Evolutionary conservation across 1,284 basidiomycete species (phyloP), one percentile per base, ranked within the genome.

Genomic region (Cutaneotrichosporon dermatis): DNA sequence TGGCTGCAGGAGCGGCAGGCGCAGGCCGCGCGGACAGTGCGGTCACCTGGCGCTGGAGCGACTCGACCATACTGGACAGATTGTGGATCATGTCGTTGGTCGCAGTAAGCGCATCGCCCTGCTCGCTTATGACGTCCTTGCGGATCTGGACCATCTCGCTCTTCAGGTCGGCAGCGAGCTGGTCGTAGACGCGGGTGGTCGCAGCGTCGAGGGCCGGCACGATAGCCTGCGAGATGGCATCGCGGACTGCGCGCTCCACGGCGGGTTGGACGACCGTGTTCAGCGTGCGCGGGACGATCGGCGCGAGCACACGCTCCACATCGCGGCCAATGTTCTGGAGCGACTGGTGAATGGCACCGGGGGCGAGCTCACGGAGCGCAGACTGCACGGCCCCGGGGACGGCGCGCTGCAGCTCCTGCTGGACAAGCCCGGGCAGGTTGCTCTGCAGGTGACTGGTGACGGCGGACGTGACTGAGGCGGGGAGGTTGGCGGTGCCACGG

Each of bases 111-210:
- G 61, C 59, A 8, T 65, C 63, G 45, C 53, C 58, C 55, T 63
- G 61, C 48, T 67, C 66, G 25, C 50, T 44, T 16, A 55, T 54
- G 12, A 65, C 46, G 50, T 65, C 63, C 61, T 67, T 67, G 51
- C 66, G 63, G 44, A 67, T 63, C 70, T 74, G 71, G 6, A 71
- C 49, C 66, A 75, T 68, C 59, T 76, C 73, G 6, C 71, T 67
- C 59, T 66, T 69, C 48, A 75, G 55, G 56, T 76, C 73, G 2
- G 55, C 15, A 2, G 64, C 57, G 5, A 76, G 58, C 54, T 67
- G 65, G 54, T 74, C 71, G 40, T 66, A 66, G 9, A 73, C 51
- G 15, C 55, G 55, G 5, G 53, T 60, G 9, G 60, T 63, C 6
- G 66, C 64, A 6, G 41, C 43, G 11, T 57, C 55, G 11, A 74